Conservation (phyloP, 208 protist genomes). For the Trypanosoma platydactyli region DNA sequence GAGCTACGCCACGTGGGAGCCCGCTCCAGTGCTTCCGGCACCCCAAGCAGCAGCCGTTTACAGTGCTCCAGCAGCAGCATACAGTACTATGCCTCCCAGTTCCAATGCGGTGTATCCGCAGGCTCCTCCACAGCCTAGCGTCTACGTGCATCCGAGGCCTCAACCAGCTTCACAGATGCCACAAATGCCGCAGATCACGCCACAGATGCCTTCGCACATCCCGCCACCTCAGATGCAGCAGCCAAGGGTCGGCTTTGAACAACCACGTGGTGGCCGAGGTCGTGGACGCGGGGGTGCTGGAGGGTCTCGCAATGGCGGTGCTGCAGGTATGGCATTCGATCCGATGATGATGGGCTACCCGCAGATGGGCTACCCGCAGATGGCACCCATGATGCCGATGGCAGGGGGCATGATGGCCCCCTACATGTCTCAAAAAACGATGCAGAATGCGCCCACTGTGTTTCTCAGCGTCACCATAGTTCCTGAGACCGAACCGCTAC, state of each 20-base stretch:
- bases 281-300: constrained; percentile 27
- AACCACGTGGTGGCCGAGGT: constrained; percentile 26
- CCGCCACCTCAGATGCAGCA: constrained; percentile 29
- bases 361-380: constrained; percentile 35
- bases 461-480: constrained; percentile 82
- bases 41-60: constrained; percentile 17
- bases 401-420: constrained; percentile 20
- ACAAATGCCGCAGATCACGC: constrained; percentile 21
- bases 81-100: constrained; percentile 18
- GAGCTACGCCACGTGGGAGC: constrained; percentile 46
- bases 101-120: constrained; percentile 20
- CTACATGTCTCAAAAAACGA: constrained; percentile 33
- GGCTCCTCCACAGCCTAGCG: constrained; percentile 22
- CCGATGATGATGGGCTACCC: constrained; percentile 38
- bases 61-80: constrained; percentile 23
- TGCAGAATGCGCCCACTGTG: constrained; percentile 51
- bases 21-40: constrained; percentile 27
- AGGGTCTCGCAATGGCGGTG: constrained; percentile 20
- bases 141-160: constrained; percentile 27
- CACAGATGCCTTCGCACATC: constrained; percentile 23
- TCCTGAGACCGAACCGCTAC: constrained; percentile 73
- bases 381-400: constrained; percentile 35
- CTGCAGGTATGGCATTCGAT: constrained; percentile 32
- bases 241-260: constrained; percentile 30
- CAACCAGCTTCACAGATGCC: constrained; percentile 17